These are phyloP conservation scores for Xerocomus potaroensis DNA, from an alignment of 768 basidiomycete genomes.

Conservation along the genomic window DNA sequence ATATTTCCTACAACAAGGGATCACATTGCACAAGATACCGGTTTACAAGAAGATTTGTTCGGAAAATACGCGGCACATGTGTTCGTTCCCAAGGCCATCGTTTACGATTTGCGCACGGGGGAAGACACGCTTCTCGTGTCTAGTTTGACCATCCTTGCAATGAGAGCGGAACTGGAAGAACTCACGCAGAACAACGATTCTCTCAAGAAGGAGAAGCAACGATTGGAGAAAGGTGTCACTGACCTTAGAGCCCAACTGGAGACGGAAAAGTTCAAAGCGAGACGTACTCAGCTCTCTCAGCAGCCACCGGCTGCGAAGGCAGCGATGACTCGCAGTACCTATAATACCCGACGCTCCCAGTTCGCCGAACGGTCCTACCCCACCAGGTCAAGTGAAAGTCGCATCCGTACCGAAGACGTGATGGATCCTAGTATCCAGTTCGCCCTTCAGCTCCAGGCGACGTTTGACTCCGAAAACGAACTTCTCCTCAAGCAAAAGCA, in stretches of 20 bases:
- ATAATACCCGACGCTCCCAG: not conserved
- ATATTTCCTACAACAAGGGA: conserved; percentile 42
- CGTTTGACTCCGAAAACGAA: conserved; percentile 40
- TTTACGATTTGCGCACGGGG: conserved; percentile 14
- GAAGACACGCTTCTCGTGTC: conserved; percentile 40
- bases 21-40: conserved; percentile 35
- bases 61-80: conserved; percentile 52
- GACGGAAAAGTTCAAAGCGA: conserved; percentile 7
- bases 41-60: conserved; percentile 54
- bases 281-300: not conserved
- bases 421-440: conserved; percentile 13
- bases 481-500: conserved; percentile 31
- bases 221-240: conserved; percentile 25
- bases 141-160: conserved; percentile 43
- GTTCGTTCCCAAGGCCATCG: conserved; percentile 37
- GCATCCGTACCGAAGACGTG: not conserved
- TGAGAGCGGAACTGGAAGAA: conserved; percentile 39
- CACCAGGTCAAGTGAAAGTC: not conserved
- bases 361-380: not conserved
- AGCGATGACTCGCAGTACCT: not conserved
- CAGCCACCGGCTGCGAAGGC: not conserved
- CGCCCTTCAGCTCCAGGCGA: conserved; percentile 34
- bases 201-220: conserved; percentile 18
- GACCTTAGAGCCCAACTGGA: conserved; percentile 11
- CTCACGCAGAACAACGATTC: conserved; percentile 29